These are phyloP conservation scores for Acer saccharum DNA, from an alignment of 345 rosid genomes.

Conservation along the genomic window DNA sequence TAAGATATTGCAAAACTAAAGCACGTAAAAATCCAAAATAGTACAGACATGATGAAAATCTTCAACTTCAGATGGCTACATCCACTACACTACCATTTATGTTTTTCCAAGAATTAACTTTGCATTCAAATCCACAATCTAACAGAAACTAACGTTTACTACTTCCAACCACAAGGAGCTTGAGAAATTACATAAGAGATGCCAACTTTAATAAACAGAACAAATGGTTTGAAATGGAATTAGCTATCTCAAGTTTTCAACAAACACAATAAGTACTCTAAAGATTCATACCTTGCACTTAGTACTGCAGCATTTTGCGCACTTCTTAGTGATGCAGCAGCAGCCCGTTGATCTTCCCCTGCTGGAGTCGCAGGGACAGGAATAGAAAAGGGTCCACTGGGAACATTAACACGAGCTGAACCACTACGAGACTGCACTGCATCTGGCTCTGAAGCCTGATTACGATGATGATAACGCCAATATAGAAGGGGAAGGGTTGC, in stretches of 20 bases:
- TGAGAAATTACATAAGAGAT: neutral
- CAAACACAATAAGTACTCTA: constrained; percentile 4
- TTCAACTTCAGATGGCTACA: neutral
- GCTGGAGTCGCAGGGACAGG: constrained; percentile 70
- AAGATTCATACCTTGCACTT: constrained; percentile 62
- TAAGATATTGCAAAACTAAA: neutral
- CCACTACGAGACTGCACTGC: constrained; percentile 62
- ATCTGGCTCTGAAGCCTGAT: constrained; percentile 68
- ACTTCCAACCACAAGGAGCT: constrained; percentile 8
- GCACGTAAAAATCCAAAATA: neutral
- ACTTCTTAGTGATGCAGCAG: constrained; percentile 53
- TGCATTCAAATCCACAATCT: neutral
- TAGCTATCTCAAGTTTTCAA: neutral
- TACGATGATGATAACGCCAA: constrained; percentile 84
- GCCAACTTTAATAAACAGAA: neutral
- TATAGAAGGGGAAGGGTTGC: constrained; percentile 87
- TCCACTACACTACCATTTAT: neutral
- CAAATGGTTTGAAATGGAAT: neutral
- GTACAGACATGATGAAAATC: neutral
- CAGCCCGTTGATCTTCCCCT: constrained; percentile 57
- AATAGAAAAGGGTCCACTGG: constrained; percentile 77
- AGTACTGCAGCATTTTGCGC: constrained; percentile 51
- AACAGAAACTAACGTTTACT: neutral
- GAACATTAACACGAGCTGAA: constrained; percentile 62
- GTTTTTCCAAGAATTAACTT: neutral